Base-by-base conservation (phyloP, 495 filamentous ascomycete genomes). In the Aspergillus taichungensis region DNA sequence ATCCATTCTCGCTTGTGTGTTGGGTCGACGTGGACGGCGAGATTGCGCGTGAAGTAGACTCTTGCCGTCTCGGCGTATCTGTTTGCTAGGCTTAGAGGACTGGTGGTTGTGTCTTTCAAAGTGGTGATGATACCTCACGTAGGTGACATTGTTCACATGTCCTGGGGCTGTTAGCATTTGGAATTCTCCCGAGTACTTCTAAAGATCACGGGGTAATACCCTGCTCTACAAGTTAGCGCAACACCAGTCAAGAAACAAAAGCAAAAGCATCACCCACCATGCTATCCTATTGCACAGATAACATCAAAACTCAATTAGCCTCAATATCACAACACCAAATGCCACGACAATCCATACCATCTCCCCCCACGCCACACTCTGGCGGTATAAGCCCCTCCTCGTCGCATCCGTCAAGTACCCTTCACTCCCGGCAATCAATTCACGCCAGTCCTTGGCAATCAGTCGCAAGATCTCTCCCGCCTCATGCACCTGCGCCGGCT, bases 101-200 rank as follows among this genome's bases (percentile, higher is more conserved):
- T 24, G 18, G 18, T 24, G 18, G 18, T 24, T 24, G 18, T 24
- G 18, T 24, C 18, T n/a, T n/a, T 24, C 18, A 24, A 24, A 24
- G 18, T 24, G 18, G 18, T 24, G 18, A 4, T 24, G 18, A 24
- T 24, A 24, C 18, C 18, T 24, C 18, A 80, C 78, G 56, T 95
- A 95, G 42, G 72, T 79, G 44, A 92, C 83, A 52, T 94, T 95
- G 60, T 95, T 95, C 18, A 95, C 84, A 59, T 96, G 91, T 4
- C 83, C 83, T 82, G 55, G 5, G 14, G 8, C 24, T 4, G 18
- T 24, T 24, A 24, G 4, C 18, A 24, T 24, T 2, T 24, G 18
- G 18, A 24, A 2, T 24, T 24, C 18, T 24, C 18, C 18, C 18
- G 18, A 1, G 18, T 4, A 24, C 1, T 24, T 24, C 4, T 4